These are phyloP conservation scores for Penicillium taxi DNA, from an alignment of 495 filamentous ascomycete genomes.

Conservation along the genomic window DNA sequence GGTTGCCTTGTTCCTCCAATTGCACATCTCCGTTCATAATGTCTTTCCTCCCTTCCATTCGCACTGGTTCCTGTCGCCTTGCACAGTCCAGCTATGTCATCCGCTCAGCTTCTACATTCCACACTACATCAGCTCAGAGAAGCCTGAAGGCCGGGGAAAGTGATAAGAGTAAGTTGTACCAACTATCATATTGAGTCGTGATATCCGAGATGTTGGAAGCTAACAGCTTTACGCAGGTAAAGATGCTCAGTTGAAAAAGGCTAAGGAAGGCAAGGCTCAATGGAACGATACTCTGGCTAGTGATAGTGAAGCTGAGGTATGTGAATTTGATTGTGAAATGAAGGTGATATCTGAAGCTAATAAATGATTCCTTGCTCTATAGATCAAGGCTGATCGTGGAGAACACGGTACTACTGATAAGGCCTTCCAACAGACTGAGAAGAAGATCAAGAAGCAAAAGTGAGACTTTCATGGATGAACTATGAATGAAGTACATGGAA, in stretches of 20 bases:
- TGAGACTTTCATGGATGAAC: background rate
- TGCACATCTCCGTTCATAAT: slow-evolving; percentile 26
- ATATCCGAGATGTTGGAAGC: slow-evolving; percentile 2
- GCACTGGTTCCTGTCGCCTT: slow-evolving; percentile 17
- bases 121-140: slow-evolving; percentile 20
- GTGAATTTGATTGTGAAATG: too few relatives aligned
- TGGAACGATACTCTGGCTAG: slow-evolving; percentile 77
- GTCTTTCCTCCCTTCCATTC: slow-evolving; percentile 28
- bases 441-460: slow-evolving; percentile 33
- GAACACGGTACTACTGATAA: slow-evolving; percentile 39
- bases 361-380: slow-evolving; percentile 1
- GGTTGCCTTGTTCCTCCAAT: slow-evolving; percentile 15
- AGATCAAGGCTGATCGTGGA: slow-evolving; percentile 60
- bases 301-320: slow-evolving; percentile 70
- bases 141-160: slow-evolving; percentile 33
- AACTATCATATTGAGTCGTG: too few relatives aligned
- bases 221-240: slow-evolving; percentile 51
- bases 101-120: slow-evolving; percentile 19
- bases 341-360: too few relatives aligned
- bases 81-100: slow-evolving; percentile 10
- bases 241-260: slow-evolving; percentile 58
- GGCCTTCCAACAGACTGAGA: slow-evolving; percentile 45
- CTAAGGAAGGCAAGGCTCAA: slow-evolving; percentile 65
- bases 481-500: background rate
- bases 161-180: slow-evolving; percentile 23